phyloP scores from a whole-genome alignment of 495 filamentous ascomycete genomes.

The Penicillium verhagenii region DNA sequence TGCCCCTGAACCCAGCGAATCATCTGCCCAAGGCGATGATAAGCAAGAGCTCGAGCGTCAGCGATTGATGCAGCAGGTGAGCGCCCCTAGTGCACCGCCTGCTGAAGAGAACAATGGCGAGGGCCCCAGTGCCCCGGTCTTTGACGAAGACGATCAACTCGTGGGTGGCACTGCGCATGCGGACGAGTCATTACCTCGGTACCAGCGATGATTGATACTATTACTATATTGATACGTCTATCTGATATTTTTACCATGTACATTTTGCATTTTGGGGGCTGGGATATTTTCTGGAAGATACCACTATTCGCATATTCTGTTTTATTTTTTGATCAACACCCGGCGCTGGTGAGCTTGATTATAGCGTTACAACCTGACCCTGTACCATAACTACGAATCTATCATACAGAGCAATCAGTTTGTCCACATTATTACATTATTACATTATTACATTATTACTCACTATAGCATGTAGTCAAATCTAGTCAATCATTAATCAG shows the following conservation, averaged over 20 bases:
- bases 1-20: slow-evolving; percentile 18
- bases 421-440: background rate
- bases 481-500: background rate
- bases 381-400: slow-evolving; percentile 13
- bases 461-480: no score
- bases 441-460: no score
- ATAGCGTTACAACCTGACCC: background rate
- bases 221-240: slow-evolving; percentile 7
- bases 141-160: slow-evolving; percentile 58
- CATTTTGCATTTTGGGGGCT: slow-evolving; percentile 30
- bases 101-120: slow-evolving; percentile 37
- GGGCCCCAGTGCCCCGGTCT: slow-evolving; percentile 63
- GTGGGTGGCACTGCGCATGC: slow-evolving; percentile 39
- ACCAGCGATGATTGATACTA: slow-evolving; percentile 36
- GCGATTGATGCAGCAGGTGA: slow-evolving; percentile 68
- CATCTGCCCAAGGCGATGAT: slow-evolving; percentile 54
- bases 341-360: background rate
- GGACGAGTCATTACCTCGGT: slow-evolving; percentile 50
- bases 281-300: slow-evolving; percentile 27
- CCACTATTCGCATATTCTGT: slow-evolving; percentile 32
- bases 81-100: slow-evolving; percentile 53
- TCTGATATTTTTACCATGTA: slow-evolving; percentile 9
- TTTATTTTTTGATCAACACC: slow-evolving; percentile 1
- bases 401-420: background rate
- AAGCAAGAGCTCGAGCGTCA: slow-evolving; percentile 83